Conservation (phyloP, 2,329 filamentous ascomycete genomes). For the Pestalotiopsis sp. region DNA sequence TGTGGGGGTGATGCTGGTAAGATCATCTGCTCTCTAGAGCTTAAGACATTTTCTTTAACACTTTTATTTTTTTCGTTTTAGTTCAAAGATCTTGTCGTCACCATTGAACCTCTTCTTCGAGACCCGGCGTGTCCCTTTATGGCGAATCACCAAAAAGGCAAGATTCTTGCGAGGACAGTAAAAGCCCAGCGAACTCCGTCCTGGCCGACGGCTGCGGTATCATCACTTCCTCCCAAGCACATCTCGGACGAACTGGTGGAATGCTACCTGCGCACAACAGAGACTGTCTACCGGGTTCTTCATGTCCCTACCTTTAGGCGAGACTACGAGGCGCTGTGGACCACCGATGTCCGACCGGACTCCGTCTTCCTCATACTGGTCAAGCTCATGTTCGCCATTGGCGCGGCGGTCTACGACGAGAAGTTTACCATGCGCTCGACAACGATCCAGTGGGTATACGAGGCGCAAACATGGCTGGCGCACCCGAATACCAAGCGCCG, state of each 20-base stretch:
- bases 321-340: conserved; percentile 25
- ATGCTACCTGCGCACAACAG: conserved; percentile 26
- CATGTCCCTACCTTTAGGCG: conserved; percentile 26
- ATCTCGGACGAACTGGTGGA: conserved; percentile 24
- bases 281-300: conserved; percentile 27
- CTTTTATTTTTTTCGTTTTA: not conserved
- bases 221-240: conserved; percentile 19
- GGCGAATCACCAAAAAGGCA: conserved; percentile 18
- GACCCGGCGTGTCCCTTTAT: not conserved
- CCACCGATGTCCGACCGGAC: conserved; percentile 14
- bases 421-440: conserved; percentile 42
- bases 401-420: conserved; percentile 50
- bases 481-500: conserved; percentile 50
- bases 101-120: not conserved
- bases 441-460: conserved; percentile 54
- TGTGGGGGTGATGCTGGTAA: conserved; percentile 41
- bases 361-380: conserved; percentile 53
- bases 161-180: conserved; percentile 17
- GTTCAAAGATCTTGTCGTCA: not conserved
- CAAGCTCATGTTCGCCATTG: conserved; percentile 57
- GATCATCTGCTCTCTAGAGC: conserved; percentile 15
- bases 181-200: conserved; percentile 18
- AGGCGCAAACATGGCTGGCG: conserved; percentile 55
- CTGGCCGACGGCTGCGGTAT: conserved; percentile 18
- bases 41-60: not conserved